Conservation (phyloP, 108 stramenopile species). For the Nannochloropsis oceanica region DNA sequence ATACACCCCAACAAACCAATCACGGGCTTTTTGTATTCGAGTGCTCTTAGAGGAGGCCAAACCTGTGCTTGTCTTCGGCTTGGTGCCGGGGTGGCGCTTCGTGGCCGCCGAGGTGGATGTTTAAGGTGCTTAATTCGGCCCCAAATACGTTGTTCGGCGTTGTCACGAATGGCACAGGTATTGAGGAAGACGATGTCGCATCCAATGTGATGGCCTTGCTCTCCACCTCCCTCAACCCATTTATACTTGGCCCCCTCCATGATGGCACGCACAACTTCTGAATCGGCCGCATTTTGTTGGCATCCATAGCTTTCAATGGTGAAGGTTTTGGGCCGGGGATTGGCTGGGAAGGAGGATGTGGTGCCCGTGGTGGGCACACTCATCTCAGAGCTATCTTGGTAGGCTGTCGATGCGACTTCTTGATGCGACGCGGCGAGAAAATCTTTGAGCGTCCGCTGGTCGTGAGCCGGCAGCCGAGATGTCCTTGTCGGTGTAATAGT, state of each 20-base stretch:
- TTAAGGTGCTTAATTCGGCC: constrained; percentile 52
- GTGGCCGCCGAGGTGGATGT: neutral
- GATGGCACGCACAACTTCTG: constrained; percentile 76
- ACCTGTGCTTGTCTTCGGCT: constrained; percentile 27
- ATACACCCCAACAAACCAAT: constrained; percentile 98
- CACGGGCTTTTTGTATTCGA: constrained; percentile 15
- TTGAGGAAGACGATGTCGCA: constrained; percentile 80
- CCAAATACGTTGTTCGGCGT: constrained; percentile 93
- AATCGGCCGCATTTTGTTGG: constrained; percentile 96
- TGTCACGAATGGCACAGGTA: constrained; percentile 97
- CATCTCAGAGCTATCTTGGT: neutral
- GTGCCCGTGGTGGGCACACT: neutral
- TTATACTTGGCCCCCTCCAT: constrained; percentile 23
- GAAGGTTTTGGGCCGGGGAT: constrained; percentile 35
- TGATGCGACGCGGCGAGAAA: neutral
- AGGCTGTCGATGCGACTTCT: neutral
- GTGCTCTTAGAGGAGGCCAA: neutral
- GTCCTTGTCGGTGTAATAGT: neutral
- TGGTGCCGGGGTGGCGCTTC: neutral
- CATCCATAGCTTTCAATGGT: constrained; percentile 97
- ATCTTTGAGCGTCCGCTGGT: neutral
- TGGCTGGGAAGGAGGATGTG: neutral
- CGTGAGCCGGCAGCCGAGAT: neutral
- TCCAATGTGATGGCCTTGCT: constrained; percentile 32
- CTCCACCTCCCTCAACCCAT: neutral